These are phyloP conservation scores for Biscutella laevigata DNA, from an alignment of 441 rosid species.

Conservation along the genomic window DNA sequence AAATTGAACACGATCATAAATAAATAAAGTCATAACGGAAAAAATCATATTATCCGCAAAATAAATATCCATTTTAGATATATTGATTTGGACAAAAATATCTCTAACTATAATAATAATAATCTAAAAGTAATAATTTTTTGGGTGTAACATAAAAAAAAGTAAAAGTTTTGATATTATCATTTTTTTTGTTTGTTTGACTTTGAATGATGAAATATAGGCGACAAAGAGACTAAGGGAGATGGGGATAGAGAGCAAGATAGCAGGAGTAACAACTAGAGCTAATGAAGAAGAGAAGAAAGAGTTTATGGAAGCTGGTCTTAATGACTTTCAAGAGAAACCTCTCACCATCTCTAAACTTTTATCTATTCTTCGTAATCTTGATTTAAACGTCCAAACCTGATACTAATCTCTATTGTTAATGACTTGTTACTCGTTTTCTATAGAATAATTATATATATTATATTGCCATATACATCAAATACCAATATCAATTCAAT, in stretches of 20 bases:
- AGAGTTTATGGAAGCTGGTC: constrained; percentile 70
- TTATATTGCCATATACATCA: not conserved
- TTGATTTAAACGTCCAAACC: constrained; percentile 18
- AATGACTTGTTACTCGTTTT: not conserved
- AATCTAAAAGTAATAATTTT: no score
- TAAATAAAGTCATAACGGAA: no score
- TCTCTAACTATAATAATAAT: no score
- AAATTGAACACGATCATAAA: no score
- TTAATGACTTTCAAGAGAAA: constrained; percentile 72
- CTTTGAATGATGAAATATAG: constrained; percentile 28
- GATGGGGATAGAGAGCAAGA: constrained; percentile 61
- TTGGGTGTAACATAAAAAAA: no score
- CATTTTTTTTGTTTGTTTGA: not conserved
- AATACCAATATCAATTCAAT: not conserved
- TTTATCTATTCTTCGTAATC: constrained; percentile 39
- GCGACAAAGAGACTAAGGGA: constrained; percentile 63
- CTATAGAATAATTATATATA: not conserved
- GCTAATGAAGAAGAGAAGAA: constrained; percentile 32
- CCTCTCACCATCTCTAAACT: constrained; percentile 65
- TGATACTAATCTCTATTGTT: not conserved
- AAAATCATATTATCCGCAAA: no score
- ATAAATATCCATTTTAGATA: no score
- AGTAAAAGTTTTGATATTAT: no score
- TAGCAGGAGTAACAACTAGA: constrained; percentile 60
- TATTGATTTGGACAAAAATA: no score